phyloP scores from a whole-genome alignment of 495 filamentous ascomycete species.

The Xylaria telfairii region DNA sequence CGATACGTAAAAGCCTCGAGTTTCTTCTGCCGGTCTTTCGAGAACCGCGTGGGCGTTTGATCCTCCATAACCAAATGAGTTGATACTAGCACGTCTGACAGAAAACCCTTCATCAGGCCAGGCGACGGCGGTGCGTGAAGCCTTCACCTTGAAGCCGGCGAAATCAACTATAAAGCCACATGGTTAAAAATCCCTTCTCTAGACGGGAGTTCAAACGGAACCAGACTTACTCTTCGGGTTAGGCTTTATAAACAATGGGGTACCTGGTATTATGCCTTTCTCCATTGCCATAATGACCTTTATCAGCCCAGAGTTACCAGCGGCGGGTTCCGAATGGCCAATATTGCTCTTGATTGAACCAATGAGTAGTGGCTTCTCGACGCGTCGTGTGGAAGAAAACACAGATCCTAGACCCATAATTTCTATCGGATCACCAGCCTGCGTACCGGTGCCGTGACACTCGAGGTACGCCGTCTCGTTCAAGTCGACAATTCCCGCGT shows the following conservation, averaged over 20 bases:
- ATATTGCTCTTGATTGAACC: conserved; percentile 60
- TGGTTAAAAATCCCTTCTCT: too few species aligned
- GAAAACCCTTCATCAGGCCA: neutral
- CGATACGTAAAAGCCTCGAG: neutral
- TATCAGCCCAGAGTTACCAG: conserved; percentile 54
- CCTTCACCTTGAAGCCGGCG: neutral
- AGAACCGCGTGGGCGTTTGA: neutral
- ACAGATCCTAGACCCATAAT: conserved; percentile 69
- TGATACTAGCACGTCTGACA: neutral
- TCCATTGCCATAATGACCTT: conserved; percentile 57
- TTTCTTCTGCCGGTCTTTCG: neutral
- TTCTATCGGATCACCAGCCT: conserved; percentile 56
- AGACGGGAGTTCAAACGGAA: neutral
- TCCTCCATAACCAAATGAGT: neutral
- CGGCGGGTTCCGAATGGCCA: conserved; percentile 56
- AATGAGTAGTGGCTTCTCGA: conserved; percentile 21
- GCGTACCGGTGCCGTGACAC: conserved; percentile 28
- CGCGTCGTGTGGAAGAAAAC: conserved; percentile 44
- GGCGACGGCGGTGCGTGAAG: neutral
- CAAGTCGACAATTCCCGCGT: conserved; percentile 39
- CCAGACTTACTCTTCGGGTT: neutral
- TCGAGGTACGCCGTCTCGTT: conserved; percentile 22
- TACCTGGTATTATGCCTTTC: conserved; percentile 41
- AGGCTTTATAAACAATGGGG: neutral
- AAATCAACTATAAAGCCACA: neutral